Conservation (phyloP, 305 asterid species). For the Solanum aculeatissimum region DNA sequence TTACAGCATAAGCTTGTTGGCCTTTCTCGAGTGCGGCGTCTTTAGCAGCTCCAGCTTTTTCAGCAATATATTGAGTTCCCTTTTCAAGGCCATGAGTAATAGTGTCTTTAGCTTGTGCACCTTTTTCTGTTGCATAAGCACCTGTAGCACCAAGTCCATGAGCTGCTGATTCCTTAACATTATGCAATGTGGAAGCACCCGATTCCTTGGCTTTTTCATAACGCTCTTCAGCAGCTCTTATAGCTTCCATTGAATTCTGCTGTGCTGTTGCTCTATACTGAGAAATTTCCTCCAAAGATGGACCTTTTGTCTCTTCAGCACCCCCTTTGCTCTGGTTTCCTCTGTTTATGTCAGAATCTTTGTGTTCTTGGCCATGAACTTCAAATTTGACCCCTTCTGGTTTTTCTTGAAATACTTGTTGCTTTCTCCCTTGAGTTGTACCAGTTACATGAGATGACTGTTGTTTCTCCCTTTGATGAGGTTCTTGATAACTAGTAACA, state of each 20-base stretch:
- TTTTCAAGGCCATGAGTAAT: neutral
- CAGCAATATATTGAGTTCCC: constrained; percentile 4
- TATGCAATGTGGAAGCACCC: neutral
- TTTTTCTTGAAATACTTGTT: neutral
- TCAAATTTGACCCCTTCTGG: constrained; percentile 10
- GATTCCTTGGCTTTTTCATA: constrained; percentile 23
- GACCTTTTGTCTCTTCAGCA: constrained; percentile 1
- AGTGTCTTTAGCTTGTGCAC: constrained; percentile 5
- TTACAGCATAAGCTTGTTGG: constrained; percentile 1
- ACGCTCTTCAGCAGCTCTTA: constrained; percentile 46
- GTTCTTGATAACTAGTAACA: neutral
- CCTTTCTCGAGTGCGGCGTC: constrained; percentile 12
- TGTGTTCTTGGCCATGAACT: neutral
- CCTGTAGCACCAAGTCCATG: neutral
- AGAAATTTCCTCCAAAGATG: constrained; percentile 48
- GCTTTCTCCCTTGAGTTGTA: neutral
- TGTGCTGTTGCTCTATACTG: constrained; percentile 46
- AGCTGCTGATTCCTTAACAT: neutral
- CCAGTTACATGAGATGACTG: neutral
- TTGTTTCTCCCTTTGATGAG: neutral
- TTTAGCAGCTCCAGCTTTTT: constrained; percentile 10
- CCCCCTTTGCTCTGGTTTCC: neutral
- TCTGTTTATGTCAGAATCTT: neutral
- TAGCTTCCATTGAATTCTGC: constrained; percentile 45
- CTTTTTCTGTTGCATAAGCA: neutral